Evolutionary conservation across 306 rosid species (phyloP).

Genomic region (Pueraria montana): DNA sequence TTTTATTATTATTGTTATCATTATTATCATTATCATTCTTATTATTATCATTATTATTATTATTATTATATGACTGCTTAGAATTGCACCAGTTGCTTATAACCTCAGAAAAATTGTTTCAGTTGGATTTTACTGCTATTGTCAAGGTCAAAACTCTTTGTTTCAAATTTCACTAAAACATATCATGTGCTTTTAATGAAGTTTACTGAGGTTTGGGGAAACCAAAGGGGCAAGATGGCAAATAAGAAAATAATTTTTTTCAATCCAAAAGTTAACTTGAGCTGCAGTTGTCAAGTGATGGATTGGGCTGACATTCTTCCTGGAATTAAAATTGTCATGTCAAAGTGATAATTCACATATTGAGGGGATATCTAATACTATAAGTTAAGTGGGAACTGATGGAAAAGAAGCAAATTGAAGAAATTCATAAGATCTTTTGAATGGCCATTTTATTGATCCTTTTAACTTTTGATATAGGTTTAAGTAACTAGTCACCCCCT

Average conservation of each 20-base stretch:
- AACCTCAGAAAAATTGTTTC: not conserved
- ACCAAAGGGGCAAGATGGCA: not conserved
- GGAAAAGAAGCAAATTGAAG: slow-evolving; percentile 22
- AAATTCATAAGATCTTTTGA: slow-evolving; percentile 1
- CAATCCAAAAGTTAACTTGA: not conserved
- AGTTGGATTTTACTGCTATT: not conserved
- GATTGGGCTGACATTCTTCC: slow-evolving; percentile 13
- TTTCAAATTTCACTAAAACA: not conserved
- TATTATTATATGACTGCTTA: slow-evolving; percentile 33
- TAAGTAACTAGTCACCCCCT: not conserved
- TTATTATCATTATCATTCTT: no score
- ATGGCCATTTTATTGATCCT: not conserved
- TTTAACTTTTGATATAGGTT: slow-evolving; percentile 25
- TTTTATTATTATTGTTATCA: no score
- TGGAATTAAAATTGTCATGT: slow-evolving; percentile 20
- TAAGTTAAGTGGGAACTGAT: slow-evolving; percentile 15
- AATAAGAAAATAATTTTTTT: slow-evolving; percentile 1
- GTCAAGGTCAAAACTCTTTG: not conserved
- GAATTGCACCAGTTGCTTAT: not conserved
- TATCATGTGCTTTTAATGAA: not conserved
- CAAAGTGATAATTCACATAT: slow-evolving; percentile 10
- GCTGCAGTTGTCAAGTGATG: slow-evolving; percentile 13
- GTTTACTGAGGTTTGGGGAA: slow-evolving; percentile 18
- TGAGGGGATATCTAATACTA: not conserved
- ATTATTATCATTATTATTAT: no score